Percentiles rank a stretch among this genome's conserved stretches.
These are phyloP conservation scores for Acanthamoeba castellanii DNA, from an alignment of 208 protist genomes.

Conservation along the genomic window DNA sequence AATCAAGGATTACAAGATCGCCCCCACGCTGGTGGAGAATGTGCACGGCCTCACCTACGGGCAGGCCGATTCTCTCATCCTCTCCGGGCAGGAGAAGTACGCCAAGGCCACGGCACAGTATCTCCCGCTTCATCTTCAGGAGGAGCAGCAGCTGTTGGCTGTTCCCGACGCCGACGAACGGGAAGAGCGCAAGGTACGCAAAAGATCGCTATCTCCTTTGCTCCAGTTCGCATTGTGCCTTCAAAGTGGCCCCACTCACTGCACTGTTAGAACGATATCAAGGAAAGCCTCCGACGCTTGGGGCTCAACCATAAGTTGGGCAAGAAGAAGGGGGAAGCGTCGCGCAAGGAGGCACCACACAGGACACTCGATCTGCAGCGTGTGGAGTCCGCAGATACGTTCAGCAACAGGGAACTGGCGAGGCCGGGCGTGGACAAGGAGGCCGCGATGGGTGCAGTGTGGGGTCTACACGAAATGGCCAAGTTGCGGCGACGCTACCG, in stretches of 20 bases:
- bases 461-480: constrained; percentile 52
- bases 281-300: constrained; percentile 1
- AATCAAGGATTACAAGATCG: constrained; percentile 32
- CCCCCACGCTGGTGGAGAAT: not conserved
- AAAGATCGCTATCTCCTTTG: not conserved
- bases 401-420: not conserved
- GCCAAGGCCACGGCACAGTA: not conserved
- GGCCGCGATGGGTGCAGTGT: constrained; percentile 15
- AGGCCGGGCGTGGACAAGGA: not conserved
- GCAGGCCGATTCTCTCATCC: constrained; percentile 28
- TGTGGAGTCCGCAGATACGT: not conserved
- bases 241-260: not conserved
- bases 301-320: constrained; percentile 4
- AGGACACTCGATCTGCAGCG: not conserved
- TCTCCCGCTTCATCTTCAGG: not conserved
- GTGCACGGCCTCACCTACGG: constrained; percentile 35
- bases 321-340: not conserved
- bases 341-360: not conserved
- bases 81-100: constrained; percentile 15
- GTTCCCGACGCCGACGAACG: not conserved
- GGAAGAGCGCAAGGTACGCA: constrained; percentile 24
- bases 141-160: not conserved
- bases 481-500: constrained; percentile 23
- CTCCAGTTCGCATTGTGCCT: not conserved
- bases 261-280: constrained; percentile 21